These are phyloP conservation scores for Suillus subaureus DNA, from an alignment of 768 basidiomycete genomes.

Conservation along the genomic window DNA sequence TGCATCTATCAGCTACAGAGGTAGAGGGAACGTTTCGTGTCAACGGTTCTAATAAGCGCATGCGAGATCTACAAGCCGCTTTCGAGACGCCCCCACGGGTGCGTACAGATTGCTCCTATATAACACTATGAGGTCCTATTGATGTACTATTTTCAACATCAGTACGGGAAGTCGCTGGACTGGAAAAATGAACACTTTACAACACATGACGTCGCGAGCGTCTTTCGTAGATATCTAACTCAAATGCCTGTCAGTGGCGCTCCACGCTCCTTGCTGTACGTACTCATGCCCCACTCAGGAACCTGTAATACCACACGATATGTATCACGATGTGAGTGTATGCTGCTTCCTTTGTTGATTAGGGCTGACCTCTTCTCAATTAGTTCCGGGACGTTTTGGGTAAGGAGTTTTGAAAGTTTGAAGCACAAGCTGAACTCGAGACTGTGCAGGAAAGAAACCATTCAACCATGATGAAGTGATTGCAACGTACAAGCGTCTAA, in stretches of 20 bases:
- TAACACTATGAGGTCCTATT: background rate
- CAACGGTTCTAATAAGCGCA: slow-evolving; percentile 92
- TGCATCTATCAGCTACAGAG: slow-evolving; percentile 66
- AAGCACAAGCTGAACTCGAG: slow-evolving; percentile 7
- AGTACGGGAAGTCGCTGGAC: slow-evolving; percentile 94
- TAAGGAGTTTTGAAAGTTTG: slow-evolving; percentile 34
- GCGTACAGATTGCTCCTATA: slow-evolving; percentile 21
- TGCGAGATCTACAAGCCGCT: slow-evolving; percentile 89
- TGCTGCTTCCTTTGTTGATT: slow-evolving; percentile 8
- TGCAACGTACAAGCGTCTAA: slow-evolving; percentile 79
- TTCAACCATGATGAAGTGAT: slow-evolving; percentile 74
- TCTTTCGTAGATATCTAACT: slow-evolving; percentile 93
- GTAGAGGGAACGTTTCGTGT: slow-evolving; percentile 94
- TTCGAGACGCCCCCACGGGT: slow-evolving; percentile 92
- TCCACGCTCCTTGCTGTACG: slow-evolving; percentile 11
- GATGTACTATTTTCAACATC: slow-evolving; percentile 13
- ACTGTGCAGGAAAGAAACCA: slow-evolving; percentile 58
- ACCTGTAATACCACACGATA: slow-evolving; percentile 89
- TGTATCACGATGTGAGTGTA: slow-evolving; percentile 80
- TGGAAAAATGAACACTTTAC: slow-evolving; percentile 88
- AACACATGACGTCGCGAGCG: slow-evolving; percentile 96
- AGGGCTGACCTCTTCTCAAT: slow-evolving; percentile 16
- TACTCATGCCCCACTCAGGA: slow-evolving; percentile 53
- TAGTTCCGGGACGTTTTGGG: slow-evolving; percentile 83
- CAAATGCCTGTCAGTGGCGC: slow-evolving; percentile 84